A percentile compares a stretch with the other conserved stretches of the same genome.
These are phyloP conservation scores for Trichophaea hybrida DNA, from an alignment of 2,329 filamentous ascomycete genomes.

Conservation along the genomic window DNA sequence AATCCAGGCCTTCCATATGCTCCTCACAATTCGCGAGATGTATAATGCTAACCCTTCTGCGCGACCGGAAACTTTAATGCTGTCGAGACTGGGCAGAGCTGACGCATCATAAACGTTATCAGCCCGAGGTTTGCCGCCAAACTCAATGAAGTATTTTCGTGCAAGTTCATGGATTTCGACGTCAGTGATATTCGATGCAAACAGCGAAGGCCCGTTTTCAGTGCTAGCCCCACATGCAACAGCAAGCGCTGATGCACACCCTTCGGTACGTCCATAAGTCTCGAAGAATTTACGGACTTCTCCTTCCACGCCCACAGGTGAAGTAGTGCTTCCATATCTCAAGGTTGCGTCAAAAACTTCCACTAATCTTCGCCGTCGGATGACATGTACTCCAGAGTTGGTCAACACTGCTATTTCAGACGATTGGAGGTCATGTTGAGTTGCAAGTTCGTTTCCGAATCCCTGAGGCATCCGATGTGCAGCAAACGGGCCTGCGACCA, in stretches of 20 bases:
- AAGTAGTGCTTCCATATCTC: conserved; percentile 47
- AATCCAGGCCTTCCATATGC: conserved; percentile 71
- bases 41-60: conserved; percentile 83
- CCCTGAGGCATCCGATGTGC: conserved; percentile 55
- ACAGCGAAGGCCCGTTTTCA: conserved; percentile 48
- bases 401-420: conserved; percentile 84
- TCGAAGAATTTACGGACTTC: conserved; percentile 74
- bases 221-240: conserved; percentile 89
- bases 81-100: conserved; percentile 40
- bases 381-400: conserved; percentile 74
- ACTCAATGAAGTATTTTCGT: conserved; percentile 77
- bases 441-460: conserved; percentile 87
- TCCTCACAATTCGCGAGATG: conserved; percentile 71
- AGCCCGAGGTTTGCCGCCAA: conserved; percentile 68
- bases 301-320: conserved; percentile 56
- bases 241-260: conserved; percentile 75
- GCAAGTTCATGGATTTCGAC: conserved; percentile 75
- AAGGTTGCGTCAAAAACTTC: conserved; percentile 82
- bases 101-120: conserved; percentile 43
- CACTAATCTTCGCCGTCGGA: conserved; percentile 69
- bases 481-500: conserved; percentile 58
- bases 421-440: conserved; percentile 77
- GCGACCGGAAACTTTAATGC: conserved; percentile 72
- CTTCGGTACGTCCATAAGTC: conserved; percentile 76
- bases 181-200: conserved; percentile 44